Evolutionary conservation across 306 rosid species (phyloP).

Genomic region (Gastrolobium villosum): DNA sequence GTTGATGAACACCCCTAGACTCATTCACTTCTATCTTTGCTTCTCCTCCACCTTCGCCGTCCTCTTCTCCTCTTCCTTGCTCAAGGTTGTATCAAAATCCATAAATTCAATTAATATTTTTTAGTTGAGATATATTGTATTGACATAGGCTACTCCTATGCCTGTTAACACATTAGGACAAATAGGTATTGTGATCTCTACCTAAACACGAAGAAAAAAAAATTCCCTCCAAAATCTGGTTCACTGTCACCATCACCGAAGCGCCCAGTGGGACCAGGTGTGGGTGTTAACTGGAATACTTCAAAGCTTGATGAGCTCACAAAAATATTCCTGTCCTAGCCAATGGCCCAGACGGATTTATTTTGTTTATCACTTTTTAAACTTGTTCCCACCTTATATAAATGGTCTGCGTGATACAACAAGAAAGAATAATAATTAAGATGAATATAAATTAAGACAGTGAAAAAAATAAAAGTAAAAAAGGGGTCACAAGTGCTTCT

Average conservation of each 20-base stretch:
- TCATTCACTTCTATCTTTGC: too few relatives aligned
- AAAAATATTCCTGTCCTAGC: not conserved
- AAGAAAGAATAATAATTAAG: not conserved
- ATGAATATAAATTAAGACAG: not conserved
- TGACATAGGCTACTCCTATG: too few relatives aligned
- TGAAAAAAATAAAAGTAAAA: not conserved
- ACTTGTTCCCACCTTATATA: not conserved
- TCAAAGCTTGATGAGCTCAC: slow-evolving; percentile 15
- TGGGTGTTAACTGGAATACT: not conserved
- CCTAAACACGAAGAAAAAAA: not conserved
- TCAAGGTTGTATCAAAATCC: too few relatives aligned
- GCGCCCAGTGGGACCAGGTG: not conserved
- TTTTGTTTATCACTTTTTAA: not conserved
- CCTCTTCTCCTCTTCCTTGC: too few relatives aligned
- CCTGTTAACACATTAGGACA: too few relatives aligned
- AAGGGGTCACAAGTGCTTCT: not conserved
- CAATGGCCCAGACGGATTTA: not conserved
- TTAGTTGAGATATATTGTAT: too few relatives aligned
- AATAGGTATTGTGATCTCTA: too few relatives aligned
- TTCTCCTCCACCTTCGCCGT: too few relatives aligned
- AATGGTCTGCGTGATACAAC: not conserved
- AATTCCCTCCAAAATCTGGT: not conserved
- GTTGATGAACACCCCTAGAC: too few relatives aligned
- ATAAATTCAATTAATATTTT: too few relatives aligned
- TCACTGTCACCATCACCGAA: not conserved